Percentiles rank a stretch among this genome's conserved stretches.
Conservation (phyloP, 805 yeast species). For the Kluyveromyces lactis region DNA sequence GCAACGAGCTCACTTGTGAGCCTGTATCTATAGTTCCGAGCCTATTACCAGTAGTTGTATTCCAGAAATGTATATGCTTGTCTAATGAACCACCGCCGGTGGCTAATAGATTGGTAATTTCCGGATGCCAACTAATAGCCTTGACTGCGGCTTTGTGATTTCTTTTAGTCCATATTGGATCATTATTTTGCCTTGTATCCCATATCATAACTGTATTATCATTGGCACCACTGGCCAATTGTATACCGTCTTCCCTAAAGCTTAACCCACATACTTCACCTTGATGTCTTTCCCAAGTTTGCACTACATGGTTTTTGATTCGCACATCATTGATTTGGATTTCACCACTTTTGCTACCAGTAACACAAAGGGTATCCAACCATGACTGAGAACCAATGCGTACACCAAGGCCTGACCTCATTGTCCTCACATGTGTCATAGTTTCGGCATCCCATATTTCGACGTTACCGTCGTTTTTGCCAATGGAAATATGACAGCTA, state of each 20-base stretch:
- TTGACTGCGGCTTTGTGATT: conserved; percentile 92
- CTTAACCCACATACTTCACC: conserved; percentile 92
- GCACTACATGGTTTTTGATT: conserved; percentile 63
- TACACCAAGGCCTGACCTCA: conserved; percentile 59
- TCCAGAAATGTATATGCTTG: conserved; percentile 89
- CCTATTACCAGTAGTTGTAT: conserved; percentile 81
- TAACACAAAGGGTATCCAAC: conserved; percentile 70
- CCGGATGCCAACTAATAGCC: conserved; percentile 93
- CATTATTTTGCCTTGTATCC: conserved; percentile 62
- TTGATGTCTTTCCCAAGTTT: conserved; percentile 53
- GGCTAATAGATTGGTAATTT: conserved; percentile 73
- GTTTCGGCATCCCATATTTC: conserved; percentile 94
- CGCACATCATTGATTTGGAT: conserved; percentile 88
- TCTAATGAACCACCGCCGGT: conserved; percentile 96
- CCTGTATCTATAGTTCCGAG: conserved; percentile 84
- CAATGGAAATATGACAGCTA: conserved; percentile 77
- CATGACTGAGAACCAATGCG: conserved; percentile 81
- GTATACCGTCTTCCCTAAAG: conserved; percentile 77
- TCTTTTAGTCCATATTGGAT: conserved; percentile 67
- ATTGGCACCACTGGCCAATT: conserved; percentile 88
- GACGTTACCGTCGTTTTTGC: conserved; percentile 71
- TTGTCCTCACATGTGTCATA: conserved; percentile 63
- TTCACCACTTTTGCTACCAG: conserved; percentile 84
- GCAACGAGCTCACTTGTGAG: conserved; percentile 86
- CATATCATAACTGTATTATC: conserved; percentile 89